phyloP scores from a whole-genome alignment of 306 rosid genomes.

The Vicia villosa region DNA sequence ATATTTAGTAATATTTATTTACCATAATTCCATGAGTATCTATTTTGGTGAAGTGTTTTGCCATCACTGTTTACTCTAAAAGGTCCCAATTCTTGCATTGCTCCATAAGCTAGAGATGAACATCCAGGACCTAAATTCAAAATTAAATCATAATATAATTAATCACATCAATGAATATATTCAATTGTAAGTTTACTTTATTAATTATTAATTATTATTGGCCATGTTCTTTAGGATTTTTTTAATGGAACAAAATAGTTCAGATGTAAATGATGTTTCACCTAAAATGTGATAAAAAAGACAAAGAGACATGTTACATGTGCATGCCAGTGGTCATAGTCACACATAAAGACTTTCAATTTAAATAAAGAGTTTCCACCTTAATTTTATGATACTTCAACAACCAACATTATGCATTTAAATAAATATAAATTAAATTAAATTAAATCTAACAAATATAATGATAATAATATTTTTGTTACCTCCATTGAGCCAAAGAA shows the following conservation, averaged over 20 bases:
- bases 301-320: constrained; percentile 35
- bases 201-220: not conserved
- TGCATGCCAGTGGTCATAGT: constrained; percentile 22
- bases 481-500: constrained; percentile 96
- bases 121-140: constrained; percentile 86
- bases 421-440: not conserved
- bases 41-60: constrained; percentile 65
- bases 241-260: not conserved
- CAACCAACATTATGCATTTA: constrained; percentile 5
- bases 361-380: constrained; percentile 17
- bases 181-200: not conserved
- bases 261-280: constrained; percentile 11
- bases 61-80: constrained; percentile 91
- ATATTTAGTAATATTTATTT: constrained; percentile 3
- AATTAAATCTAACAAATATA: not conserved
- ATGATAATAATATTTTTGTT: not conserved
- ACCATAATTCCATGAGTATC: constrained; percentile 81
- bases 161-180: not conserved
- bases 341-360: constrained; percentile 1
- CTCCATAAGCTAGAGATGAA: constrained; percentile 91
- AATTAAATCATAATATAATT: not conserved
- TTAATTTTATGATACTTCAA: constrained; percentile 3
- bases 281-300: constrained; percentile 16
- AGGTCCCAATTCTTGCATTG: constrained; percentile 98
- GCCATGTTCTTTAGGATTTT: constrained; percentile 25